These are phyloP conservation scores for Cadophora luteo-olivacea DNA, from an alignment of 2,329 filamentous ascomycete genomes.

Conservation along the genomic window DNA sequence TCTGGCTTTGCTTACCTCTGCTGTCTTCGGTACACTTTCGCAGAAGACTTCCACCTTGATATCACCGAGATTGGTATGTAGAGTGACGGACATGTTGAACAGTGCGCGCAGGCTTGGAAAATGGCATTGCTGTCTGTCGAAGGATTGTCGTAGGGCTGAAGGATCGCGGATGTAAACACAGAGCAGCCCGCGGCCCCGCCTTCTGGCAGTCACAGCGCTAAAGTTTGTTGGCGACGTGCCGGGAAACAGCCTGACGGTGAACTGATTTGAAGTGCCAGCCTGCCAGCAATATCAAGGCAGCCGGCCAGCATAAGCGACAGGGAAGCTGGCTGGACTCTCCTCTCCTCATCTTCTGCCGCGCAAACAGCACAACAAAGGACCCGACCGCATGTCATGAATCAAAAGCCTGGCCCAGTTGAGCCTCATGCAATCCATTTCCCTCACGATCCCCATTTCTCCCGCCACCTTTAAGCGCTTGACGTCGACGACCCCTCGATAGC, in stretches of 20 bases:
- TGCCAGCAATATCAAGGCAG: background rate
- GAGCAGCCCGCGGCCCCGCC: constrained; percentile 10
- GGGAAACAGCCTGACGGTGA: background rate
- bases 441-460: background rate
- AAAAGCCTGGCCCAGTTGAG: constrained; percentile 5
- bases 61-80: constrained; percentile 89
- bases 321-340: constrained; percentile 5
- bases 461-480: constrained; percentile 5
- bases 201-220: constrained; percentile 5
- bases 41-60: constrained; percentile 97
- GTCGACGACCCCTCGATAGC: constrained; percentile 8
- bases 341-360: constrained; percentile 8
- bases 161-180: constrained; percentile 18
- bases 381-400: background rate
- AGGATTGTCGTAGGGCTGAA: constrained; percentile 20
- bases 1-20: constrained; percentile 64
- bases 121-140: constrained; percentile 26
- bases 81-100: constrained; percentile 66
- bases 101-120: background rate
- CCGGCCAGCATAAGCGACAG: constrained; percentile 18
- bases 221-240: background rate
- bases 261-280: background rate
- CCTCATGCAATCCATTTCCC: constrained; percentile 8
- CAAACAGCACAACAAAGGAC: constrained; percentile 17
- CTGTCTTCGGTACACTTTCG: constrained; percentile 90